phyloP scores from a whole-genome alignment of 768 basidiomycete genomes.

The Rhodosporidiobolus sp. region DNA sequence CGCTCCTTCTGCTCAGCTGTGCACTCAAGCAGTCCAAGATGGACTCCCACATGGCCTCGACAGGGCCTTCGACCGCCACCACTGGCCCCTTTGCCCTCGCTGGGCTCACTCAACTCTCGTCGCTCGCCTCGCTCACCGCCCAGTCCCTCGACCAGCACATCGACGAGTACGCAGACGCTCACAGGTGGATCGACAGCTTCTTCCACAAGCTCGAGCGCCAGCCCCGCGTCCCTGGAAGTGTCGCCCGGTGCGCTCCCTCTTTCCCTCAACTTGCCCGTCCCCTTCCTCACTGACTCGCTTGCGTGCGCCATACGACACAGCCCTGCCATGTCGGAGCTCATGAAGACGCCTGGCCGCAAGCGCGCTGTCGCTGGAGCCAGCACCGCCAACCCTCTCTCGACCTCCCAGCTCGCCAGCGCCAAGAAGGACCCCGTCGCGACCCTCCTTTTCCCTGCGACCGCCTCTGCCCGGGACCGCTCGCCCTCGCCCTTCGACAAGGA shows the following conservation, averaged over 20 bases:
- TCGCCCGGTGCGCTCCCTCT: constrained; percentile 5
- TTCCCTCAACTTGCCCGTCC: not conserved
- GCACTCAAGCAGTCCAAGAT: not conserved
- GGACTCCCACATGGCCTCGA: not conserved
- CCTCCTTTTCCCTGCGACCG: constrained; percentile 24
- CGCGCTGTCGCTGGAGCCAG: constrained; percentile 7
- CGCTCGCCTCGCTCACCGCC: constrained; percentile 21
- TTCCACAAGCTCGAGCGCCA: constrained; percentile 24
- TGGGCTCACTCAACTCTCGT: constrained; percentile 30
- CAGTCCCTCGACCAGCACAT: constrained; percentile 16
- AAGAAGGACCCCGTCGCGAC: constrained; percentile 35
- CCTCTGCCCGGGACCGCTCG: not conserved
- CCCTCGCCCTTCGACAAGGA: constrained; percentile 20
- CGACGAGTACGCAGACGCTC: constrained; percentile 25
- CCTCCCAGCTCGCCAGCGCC: not conserved
- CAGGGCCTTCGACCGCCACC: not conserved
- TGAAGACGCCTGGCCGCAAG: constrained; percentile 38
- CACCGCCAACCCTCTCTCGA: constrained; percentile 6
- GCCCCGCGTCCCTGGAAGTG: not conserved
- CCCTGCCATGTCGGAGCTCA: constrained; percentile 25
- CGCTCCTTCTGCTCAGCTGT: not conserved
- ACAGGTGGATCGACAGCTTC: constrained; percentile 35
- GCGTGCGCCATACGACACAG: not conserved
- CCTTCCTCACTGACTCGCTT: not conserved
- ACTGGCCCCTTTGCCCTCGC: not conserved